Conservation (phyloP, 2,329 filamentous ascomycete species). For the Lasiodiplodia sp. region DNA sequence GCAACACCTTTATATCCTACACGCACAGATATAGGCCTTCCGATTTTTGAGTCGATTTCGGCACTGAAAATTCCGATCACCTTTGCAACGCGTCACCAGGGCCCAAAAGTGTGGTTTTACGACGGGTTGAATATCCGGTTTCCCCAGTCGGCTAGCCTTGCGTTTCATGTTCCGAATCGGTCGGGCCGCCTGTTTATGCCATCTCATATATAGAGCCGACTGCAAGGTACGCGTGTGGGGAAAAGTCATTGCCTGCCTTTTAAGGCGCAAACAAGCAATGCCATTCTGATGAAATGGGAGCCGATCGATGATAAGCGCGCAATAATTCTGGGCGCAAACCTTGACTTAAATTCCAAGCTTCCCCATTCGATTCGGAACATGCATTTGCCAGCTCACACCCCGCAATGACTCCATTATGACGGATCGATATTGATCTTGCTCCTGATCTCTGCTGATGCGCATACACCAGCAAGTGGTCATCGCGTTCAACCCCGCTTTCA, state of each 20-base stretch:
- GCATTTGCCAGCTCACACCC: neutral
- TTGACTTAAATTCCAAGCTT: neutral
- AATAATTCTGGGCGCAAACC: neutral
- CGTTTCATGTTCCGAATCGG: neutral
- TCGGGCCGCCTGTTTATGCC: neutral
- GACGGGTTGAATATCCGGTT: neutral
- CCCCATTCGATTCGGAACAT: neutral
- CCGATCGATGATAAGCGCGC: neutral
- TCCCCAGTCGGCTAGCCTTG: neutral
- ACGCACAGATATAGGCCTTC: neutral
- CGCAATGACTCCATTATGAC: neutral
- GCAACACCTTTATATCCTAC: neutral
- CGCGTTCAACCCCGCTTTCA: neutral
- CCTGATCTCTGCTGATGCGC: neutral
- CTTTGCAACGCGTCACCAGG: neutral
- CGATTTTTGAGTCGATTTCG: neutral
- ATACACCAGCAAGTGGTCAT: neutral
- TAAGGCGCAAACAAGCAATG: neutral
- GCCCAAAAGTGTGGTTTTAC: neutral
- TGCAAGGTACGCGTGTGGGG: neutral
- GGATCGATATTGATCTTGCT: neutral
- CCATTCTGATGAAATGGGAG: neutral
- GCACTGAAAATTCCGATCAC: neutral
- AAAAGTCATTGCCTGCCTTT: neutral
- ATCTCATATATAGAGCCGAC: neutral